Conservation (phyloP, 305 asterid species). For the Nicotiana rustica region DNA sequence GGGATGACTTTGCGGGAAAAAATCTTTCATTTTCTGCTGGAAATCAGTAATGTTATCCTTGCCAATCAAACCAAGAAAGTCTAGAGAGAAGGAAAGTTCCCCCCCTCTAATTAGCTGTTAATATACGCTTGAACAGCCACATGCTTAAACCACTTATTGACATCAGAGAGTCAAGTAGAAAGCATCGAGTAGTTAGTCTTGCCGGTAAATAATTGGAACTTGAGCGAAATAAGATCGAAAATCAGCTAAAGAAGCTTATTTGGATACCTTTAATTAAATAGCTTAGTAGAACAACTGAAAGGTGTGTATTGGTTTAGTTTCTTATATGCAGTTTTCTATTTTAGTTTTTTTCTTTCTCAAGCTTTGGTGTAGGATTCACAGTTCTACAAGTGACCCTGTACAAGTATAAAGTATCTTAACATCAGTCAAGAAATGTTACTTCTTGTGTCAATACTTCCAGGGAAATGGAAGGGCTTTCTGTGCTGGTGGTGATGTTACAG, state of each 20-base stretch:
- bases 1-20: neutral
- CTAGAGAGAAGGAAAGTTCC: neutral
- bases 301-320: slow-evolving; percentile 3
- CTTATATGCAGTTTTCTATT: neutral
- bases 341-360: neutral
- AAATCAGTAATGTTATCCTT: neutral
- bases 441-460: slow-evolving; percentile 45
- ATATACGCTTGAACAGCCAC: neutral
- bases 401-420: neutral
- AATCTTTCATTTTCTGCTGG: slow-evolving; percentile 17
- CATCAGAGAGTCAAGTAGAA: neutral
- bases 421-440: neutral
- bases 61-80: neutral
- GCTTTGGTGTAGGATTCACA: neutral
- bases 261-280: neutral
- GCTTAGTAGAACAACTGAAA: slow-evolving; percentile 11
- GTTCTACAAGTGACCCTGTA: slow-evolving; percentile 17
- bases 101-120: neutral
- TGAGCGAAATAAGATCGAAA: neutral
- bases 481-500: slow-evolving; percentile 98
- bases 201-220: neutral
- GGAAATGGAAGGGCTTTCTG: slow-evolving; percentile 95
- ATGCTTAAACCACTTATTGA: slow-evolving; percentile 1
- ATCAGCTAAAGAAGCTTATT: neutral
- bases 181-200: slow-evolving; percentile 7